These are phyloP conservation scores for Mycena rosella DNA, from an alignment of 768 basidiomycete species.

Conservation along the genomic window DNA sequence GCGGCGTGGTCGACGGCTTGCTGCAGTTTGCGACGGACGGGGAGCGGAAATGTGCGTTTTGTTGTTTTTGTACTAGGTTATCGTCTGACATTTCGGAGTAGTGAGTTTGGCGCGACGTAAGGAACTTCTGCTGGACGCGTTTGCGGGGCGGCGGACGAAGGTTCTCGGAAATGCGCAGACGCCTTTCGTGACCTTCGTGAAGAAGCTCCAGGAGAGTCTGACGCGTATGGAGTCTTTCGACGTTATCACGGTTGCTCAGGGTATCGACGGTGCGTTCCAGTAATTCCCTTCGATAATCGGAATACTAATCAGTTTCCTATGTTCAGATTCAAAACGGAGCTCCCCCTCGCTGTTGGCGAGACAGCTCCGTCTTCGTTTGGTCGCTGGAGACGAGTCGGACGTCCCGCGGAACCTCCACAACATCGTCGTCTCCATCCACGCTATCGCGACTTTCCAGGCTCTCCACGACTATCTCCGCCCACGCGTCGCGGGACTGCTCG, in stretches of 20 bases:
- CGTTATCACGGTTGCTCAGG: conserved; percentile 89
- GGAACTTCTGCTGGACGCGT: conserved; percentile 83
- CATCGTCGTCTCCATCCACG: conserved; percentile 97
- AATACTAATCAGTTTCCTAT: conserved; percentile 12
- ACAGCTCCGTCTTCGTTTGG: conserved; percentile 88
- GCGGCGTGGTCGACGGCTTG: conserved; percentile 90
- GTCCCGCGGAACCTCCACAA: conserved; percentile 89
- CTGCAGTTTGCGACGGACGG: conserved; percentile 85
- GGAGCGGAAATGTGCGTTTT: conserved; percentile 65
- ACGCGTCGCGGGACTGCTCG: conserved; percentile 80
- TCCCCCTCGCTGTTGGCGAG: conserved; percentile 93
- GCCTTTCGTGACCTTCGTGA: conserved; percentile 84
- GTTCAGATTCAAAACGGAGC: conserved; percentile 86
- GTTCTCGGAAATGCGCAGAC: conserved; percentile 59
- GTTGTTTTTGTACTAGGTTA: conserved; percentile 25
- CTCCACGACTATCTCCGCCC: conserved; percentile 96
- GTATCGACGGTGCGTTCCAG: conserved; percentile 74
- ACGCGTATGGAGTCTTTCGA: conserved; percentile 97
- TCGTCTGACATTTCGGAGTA: conserved; percentile 44
- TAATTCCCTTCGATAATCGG: neutral
- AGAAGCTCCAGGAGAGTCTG: conserved; percentile 95
- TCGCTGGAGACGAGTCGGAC: conserved; percentile 91
- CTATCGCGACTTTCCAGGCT: conserved; percentile 97
- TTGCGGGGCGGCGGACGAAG: conserved; percentile 68
- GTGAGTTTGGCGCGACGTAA: conserved; percentile 77